Evolutionary conservation across 1,139 yeast species (phyloP), one percentile per base, ranked within the genome.

Genomic region (Pichia sp.): DNA sequence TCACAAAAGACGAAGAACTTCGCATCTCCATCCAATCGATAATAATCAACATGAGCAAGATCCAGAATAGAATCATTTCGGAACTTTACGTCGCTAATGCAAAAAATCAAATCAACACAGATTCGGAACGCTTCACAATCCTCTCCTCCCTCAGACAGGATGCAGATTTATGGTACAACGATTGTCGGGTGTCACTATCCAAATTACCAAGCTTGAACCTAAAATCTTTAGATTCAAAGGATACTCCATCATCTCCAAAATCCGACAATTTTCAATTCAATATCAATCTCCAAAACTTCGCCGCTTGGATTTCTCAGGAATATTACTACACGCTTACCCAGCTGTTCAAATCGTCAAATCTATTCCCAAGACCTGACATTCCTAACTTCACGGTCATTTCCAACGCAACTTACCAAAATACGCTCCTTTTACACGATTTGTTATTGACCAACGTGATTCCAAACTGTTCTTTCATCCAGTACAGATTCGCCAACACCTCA

Each of bases 271-370:
- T 22, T 19, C 10, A 14, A 18, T 18, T 15, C 14, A 34, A 30
- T 20, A 8, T 35, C 12, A 34, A 37, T n/a, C 37, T 49, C 67
- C 71, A 49, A 35, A 35, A 24, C 28, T 44, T 49, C 34, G 52
- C 52, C 24, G 68, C 72, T 8, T 76, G 80, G 80, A 65, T 72
- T 42, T 66, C 71, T 3, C 70, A 74, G 56, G 63, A 76, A 44
- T 75, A 76, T 50, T 70, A 75, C 40, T 75, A 74, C 41, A n/a
- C n/a, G 24, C 27, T 18, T 15, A 14, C 12, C 18, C 53, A 70
- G 45, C 54, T 76, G 14, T 76, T 74, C 54, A 65, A 76, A 40
- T 81, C 81, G 3, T 75, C 79, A 4, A 69, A 69, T 37, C 58
- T 76, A 39, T 65, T 69, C 14, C 78, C 80, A 2, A 61, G 63